Evolutionary conservation across 495 filamentous ascomycete species (phyloP).

Genomic region (Daldinia childiae): DNA sequence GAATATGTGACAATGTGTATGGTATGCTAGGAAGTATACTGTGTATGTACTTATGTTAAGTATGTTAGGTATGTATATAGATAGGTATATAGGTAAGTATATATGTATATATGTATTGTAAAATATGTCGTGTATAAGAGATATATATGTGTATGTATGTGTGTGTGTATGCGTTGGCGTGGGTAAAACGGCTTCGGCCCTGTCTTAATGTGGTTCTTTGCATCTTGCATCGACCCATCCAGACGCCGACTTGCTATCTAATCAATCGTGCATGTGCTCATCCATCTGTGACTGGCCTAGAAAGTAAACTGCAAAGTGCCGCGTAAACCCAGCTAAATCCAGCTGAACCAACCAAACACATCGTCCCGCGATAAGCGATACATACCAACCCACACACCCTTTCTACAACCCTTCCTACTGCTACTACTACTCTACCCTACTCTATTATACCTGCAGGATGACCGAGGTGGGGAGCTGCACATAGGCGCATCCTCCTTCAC

Average conservation of each 20-base stretch:
- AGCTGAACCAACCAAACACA: slow-evolving; percentile 27
- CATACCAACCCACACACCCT: slow-evolving; percentile 4
- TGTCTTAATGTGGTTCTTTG: slow-evolving; percentile 39
- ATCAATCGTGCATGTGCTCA: slow-evolving; percentile 42
- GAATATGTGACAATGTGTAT: no score
- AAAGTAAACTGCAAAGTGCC: slow-evolving; percentile 36
- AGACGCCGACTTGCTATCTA: slow-evolving; percentile 36
- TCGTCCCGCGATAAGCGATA: slow-evolving; percentile 42
- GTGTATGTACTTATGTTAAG: background rate
- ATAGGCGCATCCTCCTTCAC: slow-evolving; percentile 28
- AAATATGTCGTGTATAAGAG: background rate
- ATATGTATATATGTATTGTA: background rate
- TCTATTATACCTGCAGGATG: background rate
- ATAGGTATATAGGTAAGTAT: background rate
- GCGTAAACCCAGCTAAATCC: background rate
- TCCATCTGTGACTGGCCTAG: slow-evolving; percentile 33
- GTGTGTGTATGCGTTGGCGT: background rate
- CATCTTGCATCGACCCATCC: slow-evolving; percentile 42
- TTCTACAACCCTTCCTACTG: background rate
- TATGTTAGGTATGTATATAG: background rate
- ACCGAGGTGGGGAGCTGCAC: slow-evolving; percentile 16
- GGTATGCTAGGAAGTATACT: no score
- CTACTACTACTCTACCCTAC: slow-evolving; percentile 5
- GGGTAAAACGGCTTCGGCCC: background rate
- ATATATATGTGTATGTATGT: background rate